A percentile compares a stretch with the other conserved stretches of the same genome.
phyloP scores from a whole-genome alignment of 1,139 yeast genomes.

The Scheffersomyces segobiensis region DNA sequence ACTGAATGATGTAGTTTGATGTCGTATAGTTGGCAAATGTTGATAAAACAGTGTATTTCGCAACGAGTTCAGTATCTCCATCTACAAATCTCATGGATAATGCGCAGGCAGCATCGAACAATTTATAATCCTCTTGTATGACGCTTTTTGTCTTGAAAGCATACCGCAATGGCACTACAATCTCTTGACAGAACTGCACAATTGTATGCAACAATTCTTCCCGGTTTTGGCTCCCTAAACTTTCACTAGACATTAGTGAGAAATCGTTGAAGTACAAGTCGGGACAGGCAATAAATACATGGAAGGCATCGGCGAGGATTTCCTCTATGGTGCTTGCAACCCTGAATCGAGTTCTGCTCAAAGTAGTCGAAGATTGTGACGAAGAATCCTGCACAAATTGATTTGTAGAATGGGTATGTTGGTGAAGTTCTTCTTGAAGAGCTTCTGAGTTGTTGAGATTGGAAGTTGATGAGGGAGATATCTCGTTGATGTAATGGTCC shows the following conservation, averaged over 20 bases:
- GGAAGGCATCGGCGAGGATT: constrained; percentile 36
- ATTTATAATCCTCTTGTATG: constrained; percentile 16
- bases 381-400: background rate
- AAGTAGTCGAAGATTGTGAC: background rate
- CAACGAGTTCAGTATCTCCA: constrained; percentile 16
- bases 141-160: constrained; percentile 30
- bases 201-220: constrained; percentile 11
- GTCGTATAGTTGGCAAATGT: constrained; percentile 30
- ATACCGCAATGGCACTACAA: constrained; percentile 31
- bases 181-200: constrained; percentile 26
- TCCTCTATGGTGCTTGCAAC: constrained; percentile 28
- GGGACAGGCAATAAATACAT: constrained; percentile 36
- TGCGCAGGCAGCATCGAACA: constrained; percentile 39
- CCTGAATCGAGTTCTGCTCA: constrained; percentile 3
- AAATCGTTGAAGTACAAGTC: constrained; percentile 36
- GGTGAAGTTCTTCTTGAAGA: background rate
- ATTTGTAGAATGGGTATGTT: background rate
- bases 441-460: background rate
- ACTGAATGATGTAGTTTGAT: constrained; percentile 34
- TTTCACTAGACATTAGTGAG: constrained; percentile 22
- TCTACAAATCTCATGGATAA: constrained; percentile 36
- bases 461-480: background rate
- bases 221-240: constrained; percentile 9
- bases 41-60: constrained; percentile 21
- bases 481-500: background rate